Conservation (phyloP, 75 land plant species). For the Pseudotsuga menziesii region DNA sequence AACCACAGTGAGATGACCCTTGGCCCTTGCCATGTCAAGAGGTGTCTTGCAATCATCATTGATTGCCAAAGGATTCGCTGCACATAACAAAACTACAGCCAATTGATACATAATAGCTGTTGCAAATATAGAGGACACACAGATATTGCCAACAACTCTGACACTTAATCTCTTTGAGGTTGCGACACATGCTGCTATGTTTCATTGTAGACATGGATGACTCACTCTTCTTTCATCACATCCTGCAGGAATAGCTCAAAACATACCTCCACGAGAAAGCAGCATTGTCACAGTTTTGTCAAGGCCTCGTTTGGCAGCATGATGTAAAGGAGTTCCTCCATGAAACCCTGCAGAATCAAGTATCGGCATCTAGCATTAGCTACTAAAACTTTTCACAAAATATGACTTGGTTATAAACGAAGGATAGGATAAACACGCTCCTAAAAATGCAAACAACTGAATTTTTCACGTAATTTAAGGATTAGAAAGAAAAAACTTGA, state of each 20-base stretch:
- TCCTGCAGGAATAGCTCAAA: background rate
- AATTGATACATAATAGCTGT: background rate
- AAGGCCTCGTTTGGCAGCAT: constrained; percentile 93
- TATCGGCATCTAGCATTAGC: background rate
- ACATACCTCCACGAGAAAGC: constrained; percentile 86
- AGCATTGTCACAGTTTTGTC: constrained; percentile 70
- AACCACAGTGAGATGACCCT: constrained; percentile 63
- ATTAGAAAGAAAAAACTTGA: background rate
- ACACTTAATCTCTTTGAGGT: background rate
- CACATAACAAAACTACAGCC: constrained; percentile 11
- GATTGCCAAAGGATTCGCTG: constrained; percentile 77
- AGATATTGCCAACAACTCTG: background rate
- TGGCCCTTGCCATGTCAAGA: constrained; percentile 85
- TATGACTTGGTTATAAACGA: background rate
- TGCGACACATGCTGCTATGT: constrained; percentile 1
- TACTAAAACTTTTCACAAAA: background rate
- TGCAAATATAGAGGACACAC: background rate
- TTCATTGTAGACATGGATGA: background rate
- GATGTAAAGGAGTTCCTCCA: constrained; percentile 91
- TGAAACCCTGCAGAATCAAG: constrained; percentile 44
- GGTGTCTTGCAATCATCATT: constrained; percentile 85
- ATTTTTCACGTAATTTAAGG: background rate
- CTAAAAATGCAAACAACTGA: background rate
- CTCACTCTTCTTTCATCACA: background rate
- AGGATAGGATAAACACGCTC: background rate